Percentiles rank a stretch among this genome's conserved stretches.
Evolutionary conservation across 352 stramenopile species (phyloP).

Genomic region (Phytophthora podocarpi): DNA sequence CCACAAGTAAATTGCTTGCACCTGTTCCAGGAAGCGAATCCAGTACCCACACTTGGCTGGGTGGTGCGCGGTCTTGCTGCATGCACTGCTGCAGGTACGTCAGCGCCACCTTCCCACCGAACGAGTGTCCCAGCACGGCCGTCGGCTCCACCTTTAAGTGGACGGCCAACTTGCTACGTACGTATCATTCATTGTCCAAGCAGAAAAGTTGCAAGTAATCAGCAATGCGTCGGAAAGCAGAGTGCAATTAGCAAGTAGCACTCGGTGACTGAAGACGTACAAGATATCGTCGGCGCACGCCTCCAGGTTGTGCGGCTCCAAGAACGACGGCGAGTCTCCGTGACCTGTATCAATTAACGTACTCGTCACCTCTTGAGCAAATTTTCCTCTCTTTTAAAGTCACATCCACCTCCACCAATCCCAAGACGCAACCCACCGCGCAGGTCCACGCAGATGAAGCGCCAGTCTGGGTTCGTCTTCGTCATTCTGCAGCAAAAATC

Average conservation of each 20-base stretch:
- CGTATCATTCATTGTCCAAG: background rate
- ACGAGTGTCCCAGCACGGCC: slow-evolving; percentile 76
- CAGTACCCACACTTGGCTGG: slow-evolving; percentile 72
- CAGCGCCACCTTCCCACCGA: slow-evolving; percentile 80
- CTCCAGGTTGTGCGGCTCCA: slow-evolving; percentile 59
- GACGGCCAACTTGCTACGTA: slow-evolving; percentile 48
- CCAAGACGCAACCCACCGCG: slow-evolving; percentile 44
- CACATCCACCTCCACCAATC: background rate
- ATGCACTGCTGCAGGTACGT: slow-evolving; percentile 66
- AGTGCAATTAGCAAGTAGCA: background rate
- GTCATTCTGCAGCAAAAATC: slow-evolving; percentile 43
- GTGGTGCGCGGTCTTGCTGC: slow-evolving; percentile 41
- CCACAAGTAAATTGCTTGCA: slow-evolving; percentile 17
- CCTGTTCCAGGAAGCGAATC: slow-evolving; percentile 75
- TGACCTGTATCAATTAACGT: slow-evolving; percentile 43
- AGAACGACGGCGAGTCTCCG: slow-evolving; percentile 75
- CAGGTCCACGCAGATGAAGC: slow-evolving; percentile 70
- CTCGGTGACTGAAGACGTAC: slow-evolving; percentile 44
- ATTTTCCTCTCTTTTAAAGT: background rate
- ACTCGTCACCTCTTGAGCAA: slow-evolving; percentile 3
- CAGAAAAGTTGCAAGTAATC: background rate
- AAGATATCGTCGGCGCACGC: slow-evolving; percentile 75
- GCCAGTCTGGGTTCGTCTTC: slow-evolving; percentile 67
- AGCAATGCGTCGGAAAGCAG: background rate
- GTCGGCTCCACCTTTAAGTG: slow-evolving; percentile 62